Evolutionary conservation across 2,329 filamentous ascomycete species (phyloP).

Genomic region (Periconia sp.): DNA sequence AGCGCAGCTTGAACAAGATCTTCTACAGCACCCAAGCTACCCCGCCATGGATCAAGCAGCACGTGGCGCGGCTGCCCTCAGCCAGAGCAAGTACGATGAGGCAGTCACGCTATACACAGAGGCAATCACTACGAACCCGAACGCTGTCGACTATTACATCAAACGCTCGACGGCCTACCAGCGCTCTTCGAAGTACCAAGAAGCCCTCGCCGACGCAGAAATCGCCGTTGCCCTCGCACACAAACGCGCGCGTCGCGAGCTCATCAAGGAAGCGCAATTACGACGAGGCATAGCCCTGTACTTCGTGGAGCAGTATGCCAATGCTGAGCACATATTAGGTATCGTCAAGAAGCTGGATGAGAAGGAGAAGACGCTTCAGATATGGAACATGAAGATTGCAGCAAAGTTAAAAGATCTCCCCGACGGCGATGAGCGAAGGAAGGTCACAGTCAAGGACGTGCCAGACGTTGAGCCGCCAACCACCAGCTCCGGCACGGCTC

Average conservation of each 20-base stretch:
- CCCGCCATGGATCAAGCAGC: slow-evolving; percentile 59
- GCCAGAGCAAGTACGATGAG: slow-evolving; percentile 66
- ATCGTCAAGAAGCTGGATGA: slow-evolving; percentile 59
- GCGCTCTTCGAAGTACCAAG: slow-evolving; percentile 58
- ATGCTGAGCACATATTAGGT: slow-evolving; percentile 75
- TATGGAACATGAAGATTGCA: slow-evolving; percentile 65
- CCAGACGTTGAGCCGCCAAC: slow-evolving; percentile 57
- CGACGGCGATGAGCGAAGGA: slow-evolving; percentile 55
- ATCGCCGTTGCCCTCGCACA: slow-evolving; percentile 68
- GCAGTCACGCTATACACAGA: slow-evolving; percentile 70
- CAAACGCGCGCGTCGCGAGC: slow-evolving; percentile 73
- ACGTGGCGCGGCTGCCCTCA: slow-evolving; percentile 67
- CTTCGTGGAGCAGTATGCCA: slow-evolving; percentile 72
- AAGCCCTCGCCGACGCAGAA: slow-evolving; percentile 57
- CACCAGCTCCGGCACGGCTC: slow-evolving; percentile 38
- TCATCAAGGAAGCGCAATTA: slow-evolving; percentile 82
- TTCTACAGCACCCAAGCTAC: slow-evolving; percentile 13
- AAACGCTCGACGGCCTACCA: slow-evolving; percentile 81
- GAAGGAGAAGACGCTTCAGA: slow-evolving; percentile 59
- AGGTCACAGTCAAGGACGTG: slow-evolving; percentile 52
- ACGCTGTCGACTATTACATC: slow-evolving; percentile 79
- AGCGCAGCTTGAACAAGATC: too few species aligned
- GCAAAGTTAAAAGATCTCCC: slow-evolving; percentile 57
- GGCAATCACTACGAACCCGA: slow-evolving; percentile 69
- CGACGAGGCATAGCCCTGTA: slow-evolving; percentile 77